Evolutionary conservation across 2,329 filamentous ascomycete genomes (phyloP).

Genomic region (Emericellopsis cladophorae): DNA sequence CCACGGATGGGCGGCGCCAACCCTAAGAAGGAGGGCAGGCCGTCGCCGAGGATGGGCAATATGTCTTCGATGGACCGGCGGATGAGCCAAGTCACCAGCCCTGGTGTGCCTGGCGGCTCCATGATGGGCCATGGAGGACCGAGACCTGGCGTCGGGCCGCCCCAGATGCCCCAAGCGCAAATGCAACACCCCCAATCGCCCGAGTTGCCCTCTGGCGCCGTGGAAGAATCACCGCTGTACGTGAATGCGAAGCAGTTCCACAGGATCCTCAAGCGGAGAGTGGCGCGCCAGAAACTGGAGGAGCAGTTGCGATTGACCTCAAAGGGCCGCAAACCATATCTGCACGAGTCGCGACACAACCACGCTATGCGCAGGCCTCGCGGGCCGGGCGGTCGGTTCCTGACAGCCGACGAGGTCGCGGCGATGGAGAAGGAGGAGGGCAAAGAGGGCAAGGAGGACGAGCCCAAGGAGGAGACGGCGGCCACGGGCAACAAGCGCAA

Average conservation of each 20-base stretch:
- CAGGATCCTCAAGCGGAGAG: constrained; percentile 84
- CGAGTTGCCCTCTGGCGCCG: constrained; percentile 58
- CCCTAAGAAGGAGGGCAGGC: constrained; percentile 56
- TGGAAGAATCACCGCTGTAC: constrained; percentile 88
- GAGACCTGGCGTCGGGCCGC: constrained; percentile 38
- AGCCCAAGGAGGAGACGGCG: constrained; percentile 2
- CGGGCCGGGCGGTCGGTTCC: constrained; percentile 85
- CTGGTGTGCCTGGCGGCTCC: constrained; percentile 59
- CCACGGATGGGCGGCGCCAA: constrained; percentile 68
- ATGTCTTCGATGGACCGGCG: constrained; percentile 51
- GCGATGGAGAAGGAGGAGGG: constrained; percentile 57
- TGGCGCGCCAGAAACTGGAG: constrained; percentile 86
- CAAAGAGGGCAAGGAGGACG: constrained; percentile 17
- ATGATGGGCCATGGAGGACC: constrained; percentile 58
- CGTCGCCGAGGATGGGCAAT: constrained; percentile 64
- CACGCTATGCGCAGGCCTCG: constrained; percentile 94
- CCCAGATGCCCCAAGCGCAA: constrained; percentile 49
- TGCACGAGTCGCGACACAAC: constrained; percentile 95
- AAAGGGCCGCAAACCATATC: constrained; percentile 91
- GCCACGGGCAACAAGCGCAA: constrained; percentile 45
- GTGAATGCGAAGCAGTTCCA: constrained; percentile 99
- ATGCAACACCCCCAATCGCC: constrained; percentile 64
- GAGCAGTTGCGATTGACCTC: constrained; percentile 84
- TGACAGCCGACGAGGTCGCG: constrained; percentile 92
- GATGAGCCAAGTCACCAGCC: constrained; percentile 68